phyloP scores from a whole-genome alignment of 73 alveolate species.

The Paramecium tetraurelia region DNA sequence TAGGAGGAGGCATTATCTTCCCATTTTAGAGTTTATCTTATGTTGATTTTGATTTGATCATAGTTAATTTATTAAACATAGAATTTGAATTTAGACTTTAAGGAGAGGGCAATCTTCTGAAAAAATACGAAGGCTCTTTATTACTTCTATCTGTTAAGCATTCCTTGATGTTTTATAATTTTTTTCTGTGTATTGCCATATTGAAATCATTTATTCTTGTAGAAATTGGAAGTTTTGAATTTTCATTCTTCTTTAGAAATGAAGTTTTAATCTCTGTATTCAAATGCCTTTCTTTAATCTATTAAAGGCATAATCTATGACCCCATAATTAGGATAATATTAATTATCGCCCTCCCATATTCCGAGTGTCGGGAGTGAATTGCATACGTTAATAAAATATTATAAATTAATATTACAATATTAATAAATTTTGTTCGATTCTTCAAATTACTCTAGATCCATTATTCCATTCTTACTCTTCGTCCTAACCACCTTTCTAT shows the following conservation, averaged over 20 bases:
- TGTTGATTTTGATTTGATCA: neutral
- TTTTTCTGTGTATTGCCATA: neutral
- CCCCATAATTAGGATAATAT: neutral
- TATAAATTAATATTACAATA: neutral
- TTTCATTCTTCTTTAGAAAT: neutral
- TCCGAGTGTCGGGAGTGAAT: neutral
- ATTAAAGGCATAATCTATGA: slow-evolving; percentile 4
- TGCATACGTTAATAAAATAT: neutral
- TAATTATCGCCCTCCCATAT: slow-evolving; percentile 30
- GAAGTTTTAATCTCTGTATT: neutral
- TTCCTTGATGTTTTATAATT: neutral
- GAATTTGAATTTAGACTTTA: neutral
- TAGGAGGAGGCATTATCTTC: neutral
- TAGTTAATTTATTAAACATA: neutral
- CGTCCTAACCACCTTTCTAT: neutral
- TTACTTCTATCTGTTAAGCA: neutral
- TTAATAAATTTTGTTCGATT: neutral
- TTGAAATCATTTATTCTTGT: neutral
- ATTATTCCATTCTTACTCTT: neutral
- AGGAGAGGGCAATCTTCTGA: slow-evolving; percentile 51
- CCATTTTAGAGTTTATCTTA: neutral
- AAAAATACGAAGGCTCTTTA: neutral
- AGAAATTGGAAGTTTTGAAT: neutral
- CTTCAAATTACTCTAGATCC: neutral
- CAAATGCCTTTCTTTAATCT: neutral